Base-by-base conservation (phyloP, 129 eudicot genomes). In the Pittosporum tobira region DNA sequence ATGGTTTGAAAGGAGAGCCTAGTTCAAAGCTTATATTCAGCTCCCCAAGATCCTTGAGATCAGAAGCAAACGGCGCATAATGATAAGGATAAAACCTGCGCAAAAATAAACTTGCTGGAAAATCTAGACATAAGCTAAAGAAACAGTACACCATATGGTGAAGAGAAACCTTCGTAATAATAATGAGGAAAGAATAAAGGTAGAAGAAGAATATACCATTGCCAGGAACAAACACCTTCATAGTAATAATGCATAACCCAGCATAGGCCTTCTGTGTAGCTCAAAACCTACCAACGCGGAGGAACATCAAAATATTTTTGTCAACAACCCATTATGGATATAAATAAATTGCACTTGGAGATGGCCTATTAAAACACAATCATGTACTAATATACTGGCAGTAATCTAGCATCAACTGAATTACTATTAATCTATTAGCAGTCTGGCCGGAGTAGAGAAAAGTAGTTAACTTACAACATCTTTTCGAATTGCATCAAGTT, bases 21-120 rank as follows among this genome's bases (percentile, higher is more conserved):
- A 93, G 61, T 66, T 93, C 91, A 77, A 87, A 93, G 49, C 48
- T 79, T 66, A 87, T 79, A 70, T 77, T 58, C 77, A 93, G 61
- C 53, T 81, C 81, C 25, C 81, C 96, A 66, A 93, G 89, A 69
- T 71, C 90, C 72, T 77, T 93, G 49, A 93, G 96, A 79, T 93
- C 99, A 52, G 99, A 93, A 64, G 99, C 99, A 87, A 93, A 93
- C 42, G 99, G 99, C 7, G 99, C 99, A 78, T 93, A 93, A 79
- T 93, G 99, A 53, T 93, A 93, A 47, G 99, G 99, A 68, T 78
- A 93, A 77, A 93, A 87, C 98, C 98, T 91, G 77, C n/a, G n/a
- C 25, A 72, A 50, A 34, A 45, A 30, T 43, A 45, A 26, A 28
- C 48, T 67, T 36, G 26, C 27, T 31, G 8, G 27, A 56, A 34